Evolutionary conservation across 148 eudicot genomes (phyloP), one percentile per base, ranked within the genome.

Genomic region (Camellia lanceoleosa): DNA sequence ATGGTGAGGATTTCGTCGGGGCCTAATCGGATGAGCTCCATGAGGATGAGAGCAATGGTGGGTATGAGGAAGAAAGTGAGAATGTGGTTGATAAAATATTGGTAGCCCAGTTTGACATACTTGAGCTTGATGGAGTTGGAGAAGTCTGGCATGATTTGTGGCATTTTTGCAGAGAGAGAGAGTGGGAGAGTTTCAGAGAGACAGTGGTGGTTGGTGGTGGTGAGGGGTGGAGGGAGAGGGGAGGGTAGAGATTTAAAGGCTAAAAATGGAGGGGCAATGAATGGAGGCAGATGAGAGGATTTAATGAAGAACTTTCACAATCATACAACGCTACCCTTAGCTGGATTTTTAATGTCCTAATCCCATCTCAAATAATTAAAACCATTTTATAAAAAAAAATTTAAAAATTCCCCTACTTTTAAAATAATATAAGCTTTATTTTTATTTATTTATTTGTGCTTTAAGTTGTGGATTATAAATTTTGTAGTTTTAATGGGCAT

Each of bases 251-350:
- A 82, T 89, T 87, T 87, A 87, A 82, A 83, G 86, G 64, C 78
- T 23, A 14, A 81, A 69, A 78, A 73, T 62, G 30, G 64, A 12
- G 56, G 42, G 80, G 82, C 76, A 87, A 88, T 89, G 77, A 89
- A 89, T 89, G 87, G 54, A 84, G 91, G 91, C 85, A 83, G 94
- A 88, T 88, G 89, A 78, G 92, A 68, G 75, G 79, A 84, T 56
- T 91, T 62, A 89, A 85, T 91, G 89, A 87, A 78, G 84, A 75
- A 52, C 74, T 84, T 80, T 30, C 30, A 1, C 7, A 76, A 79
- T 89, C 89, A 82, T 68, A 78, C 87, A 89, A 89, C 90, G 88
- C 91, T 85, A 30, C 89, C 81, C 89, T 83, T 90, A 85, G 92
- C 85, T 85, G 91, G 83, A 85, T 18, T 68, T 78, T 76, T 54